Percentiles rank a stretch among this genome's conserved stretches.
Evolutionary conservation across 2,329 filamentous ascomycete species (phyloP).

Genomic region (Botrytis byssoidea): DNA sequence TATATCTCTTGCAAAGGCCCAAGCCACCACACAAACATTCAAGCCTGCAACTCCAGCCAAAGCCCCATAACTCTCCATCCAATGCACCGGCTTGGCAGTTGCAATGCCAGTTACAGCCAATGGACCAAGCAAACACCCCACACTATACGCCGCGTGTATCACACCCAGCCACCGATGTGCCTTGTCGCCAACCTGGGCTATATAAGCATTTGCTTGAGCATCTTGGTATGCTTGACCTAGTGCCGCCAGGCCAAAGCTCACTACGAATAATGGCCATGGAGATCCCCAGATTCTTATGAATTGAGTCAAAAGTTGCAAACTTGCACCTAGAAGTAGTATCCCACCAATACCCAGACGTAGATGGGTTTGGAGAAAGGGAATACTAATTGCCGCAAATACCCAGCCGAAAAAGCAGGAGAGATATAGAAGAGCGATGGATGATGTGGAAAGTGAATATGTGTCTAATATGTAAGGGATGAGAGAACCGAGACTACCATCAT

Average conservation of each 20-base stretch:
- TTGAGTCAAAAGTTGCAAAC: constrained; percentile 54
- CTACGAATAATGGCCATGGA: constrained; percentile 55
- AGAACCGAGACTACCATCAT: constrained; percentile 63
- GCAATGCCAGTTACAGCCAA: constrained; percentile 55
- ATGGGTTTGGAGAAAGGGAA: constrained; percentile 51
- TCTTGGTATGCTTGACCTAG: constrained; percentile 64
- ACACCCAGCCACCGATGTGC: constrained; percentile 61
- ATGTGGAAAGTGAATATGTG: constrained; percentile 54
- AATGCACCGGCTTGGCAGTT: constrained; percentile 42
- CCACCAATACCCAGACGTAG: constrained; percentile 54
- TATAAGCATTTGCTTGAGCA: constrained; percentile 61
- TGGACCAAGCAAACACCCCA: constrained; percentile 55
- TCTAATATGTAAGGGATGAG: constrained; percentile 62
- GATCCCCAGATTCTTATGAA: constrained; percentile 55
- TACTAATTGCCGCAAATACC: constrained; percentile 50
- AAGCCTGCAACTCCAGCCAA: neutral
- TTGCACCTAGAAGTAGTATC: constrained; percentile 55
- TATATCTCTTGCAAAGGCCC: neutral
- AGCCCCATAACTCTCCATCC: constrained; percentile 39
- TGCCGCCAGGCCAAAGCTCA: constrained; percentile 57
- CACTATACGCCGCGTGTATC: constrained; percentile 59
- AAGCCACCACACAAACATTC: neutral
- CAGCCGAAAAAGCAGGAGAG: constrained; percentile 59
- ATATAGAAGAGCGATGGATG: constrained; percentile 51
- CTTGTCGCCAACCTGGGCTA: constrained; percentile 46